Base-by-base conservation (phyloP, 495 filamentous ascomycete species). In the Aspergillus baeticus region DNA sequence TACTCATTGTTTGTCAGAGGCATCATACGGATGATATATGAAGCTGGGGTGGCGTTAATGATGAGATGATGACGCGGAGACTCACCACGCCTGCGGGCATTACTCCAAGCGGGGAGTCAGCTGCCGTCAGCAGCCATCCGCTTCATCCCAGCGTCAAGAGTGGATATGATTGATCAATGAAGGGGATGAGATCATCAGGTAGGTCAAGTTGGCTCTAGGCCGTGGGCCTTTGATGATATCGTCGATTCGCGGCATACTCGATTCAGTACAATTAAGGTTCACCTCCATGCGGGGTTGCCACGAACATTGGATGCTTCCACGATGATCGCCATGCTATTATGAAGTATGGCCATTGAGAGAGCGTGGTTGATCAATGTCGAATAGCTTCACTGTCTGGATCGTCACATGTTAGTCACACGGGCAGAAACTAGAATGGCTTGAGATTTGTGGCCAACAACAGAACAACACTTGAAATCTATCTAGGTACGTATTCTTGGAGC, bases 61-160 rank as follows among this genome's bases (percentile, higher is more conserved):
- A 58, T 58, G 55, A 46, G 49, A 34, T 48, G 46, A 58, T 58
- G 55, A 58, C 55, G 55, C 55, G 37, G 29, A 51, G 39, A 58
- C 55, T 52, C 44, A 35, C 10, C 8, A 54, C 15, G 14, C 4
- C n/a, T 48, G 45, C 29, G 2, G n/a, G 45, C 39, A 29, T 45
- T 29, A 1, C 22, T 45, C 21, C 38, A 41, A 26, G 10, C 21
- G 21, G 42, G n/a, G n/a, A 15, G 26, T 29, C 26, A 29, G 26
- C 26, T 29, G 26, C 22, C 31, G 41, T 43, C 41, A 22, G 17
- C 41, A 22, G 41, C 10, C 23, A 39, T 5, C 15, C 17, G 1
- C 44, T 33, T 47, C 2, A 31, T 31, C 44, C 44, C 26, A 47
- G 22, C 14, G 22, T 18, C 23, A n/a, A 47, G 17, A 14, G 33